Conservation (phyloP, 257 asterid species). For the Lavandula angustifolia region DNA sequence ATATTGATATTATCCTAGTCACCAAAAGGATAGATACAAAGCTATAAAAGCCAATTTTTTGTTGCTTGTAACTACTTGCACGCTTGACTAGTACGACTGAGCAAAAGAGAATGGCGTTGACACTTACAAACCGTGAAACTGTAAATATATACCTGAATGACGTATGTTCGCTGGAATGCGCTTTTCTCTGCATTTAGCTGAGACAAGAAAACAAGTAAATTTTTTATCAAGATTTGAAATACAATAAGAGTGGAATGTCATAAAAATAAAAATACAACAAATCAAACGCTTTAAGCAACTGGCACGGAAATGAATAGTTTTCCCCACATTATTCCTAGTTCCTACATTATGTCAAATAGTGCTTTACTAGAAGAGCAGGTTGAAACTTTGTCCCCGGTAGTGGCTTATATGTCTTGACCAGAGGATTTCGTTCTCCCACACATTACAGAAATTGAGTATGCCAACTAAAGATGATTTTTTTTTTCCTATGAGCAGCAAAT, state of each 20-base stretch:
- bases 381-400: background rate
- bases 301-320: conserved; percentile 4
- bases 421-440: background rate
- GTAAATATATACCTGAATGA: conserved; percentile 68
- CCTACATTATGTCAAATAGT: background rate
- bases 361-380: conserved; percentile 14
- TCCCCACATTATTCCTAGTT: background rate
- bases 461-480: background rate
- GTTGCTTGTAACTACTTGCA: conserved; percentile 13
- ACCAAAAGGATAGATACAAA: conserved; percentile 9
- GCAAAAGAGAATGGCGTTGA: background rate
- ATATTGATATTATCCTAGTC: conserved; percentile 4
- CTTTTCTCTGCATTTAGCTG: conserved; percentile 98
- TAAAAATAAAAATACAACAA: background rate
- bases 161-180: conserved; percentile 96
- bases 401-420: conserved; percentile 1
- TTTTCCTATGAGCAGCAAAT: too few species aligned
- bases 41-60: background rate
- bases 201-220: conserved; percentile 35
- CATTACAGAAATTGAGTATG: conserved; percentile 8
- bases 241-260: conserved; percentile 9
- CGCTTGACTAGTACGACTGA: conserved; percentile 2
- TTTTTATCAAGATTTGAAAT: conserved; percentile 14
- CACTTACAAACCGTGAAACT: background rate
- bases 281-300: conserved; percentile 1